Percentiles rank a stretch among this genome's conserved stretches.
These are phyloP conservation scores for Ustilago bromivora DNA, from an alignment of 1,284 basidiomycete genomes.

Conservation along the genomic window DNA sequence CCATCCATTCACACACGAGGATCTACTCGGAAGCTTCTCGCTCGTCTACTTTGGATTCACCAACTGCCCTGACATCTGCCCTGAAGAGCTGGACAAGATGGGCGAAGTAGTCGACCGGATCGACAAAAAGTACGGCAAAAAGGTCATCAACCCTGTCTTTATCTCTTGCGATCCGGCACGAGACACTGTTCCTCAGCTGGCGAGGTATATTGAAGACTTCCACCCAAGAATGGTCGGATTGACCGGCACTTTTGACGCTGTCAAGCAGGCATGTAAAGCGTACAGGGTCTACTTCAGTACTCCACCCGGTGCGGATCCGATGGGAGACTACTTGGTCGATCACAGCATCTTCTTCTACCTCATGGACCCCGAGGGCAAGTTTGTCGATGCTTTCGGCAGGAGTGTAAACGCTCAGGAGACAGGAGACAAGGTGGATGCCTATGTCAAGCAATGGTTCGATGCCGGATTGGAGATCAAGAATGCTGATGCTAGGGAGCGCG, in stretches of 20 bases:
- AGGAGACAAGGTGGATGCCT: constrained; percentile 72
- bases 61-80: constrained; percentile 94
- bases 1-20: constrained; percentile 79
- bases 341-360: constrained; percentile 92
- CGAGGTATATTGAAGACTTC: constrained; percentile 75
- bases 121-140: constrained; percentile 73
- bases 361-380: constrained; percentile 93
- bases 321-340: constrained; percentile 86
- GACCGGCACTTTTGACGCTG: constrained; percentile 85
- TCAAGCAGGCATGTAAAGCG: constrained; percentile 89
- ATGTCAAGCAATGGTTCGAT: constrained; percentile 73
- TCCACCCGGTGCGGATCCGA: constrained; percentile 82
- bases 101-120: constrained; percentile 81
- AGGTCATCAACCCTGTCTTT: constrained; percentile 79
- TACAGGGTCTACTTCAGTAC: constrained; percentile 98
- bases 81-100: constrained; percentile 97
- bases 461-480: constrained; percentile 52
- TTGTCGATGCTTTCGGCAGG: constrained; percentile 97
- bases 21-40: constrained; percentile 81
- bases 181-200: constrained; percentile 77
- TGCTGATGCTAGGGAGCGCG: constrained; percentile 77
- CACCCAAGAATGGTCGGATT: constrained; percentile 90
- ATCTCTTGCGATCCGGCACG: constrained; percentile 95
- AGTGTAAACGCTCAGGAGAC: constrained; percentile 80
- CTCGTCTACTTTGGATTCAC: constrained; percentile 82